Conservation (phyloP, 371 early-diverging fungal species). For the Vairimorpha necatrix region DNA sequence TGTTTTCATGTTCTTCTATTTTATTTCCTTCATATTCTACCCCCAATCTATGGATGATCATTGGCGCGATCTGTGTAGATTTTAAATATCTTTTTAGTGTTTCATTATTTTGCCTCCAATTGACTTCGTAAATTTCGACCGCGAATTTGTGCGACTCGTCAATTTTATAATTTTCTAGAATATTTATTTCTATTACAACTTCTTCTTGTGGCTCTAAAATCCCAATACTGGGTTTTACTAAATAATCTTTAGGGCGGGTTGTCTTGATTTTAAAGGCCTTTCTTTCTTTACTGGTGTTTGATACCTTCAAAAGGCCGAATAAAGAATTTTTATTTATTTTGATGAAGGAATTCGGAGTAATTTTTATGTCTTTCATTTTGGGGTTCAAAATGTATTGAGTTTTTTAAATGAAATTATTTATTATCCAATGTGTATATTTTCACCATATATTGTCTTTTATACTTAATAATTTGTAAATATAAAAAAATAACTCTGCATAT, state of each 20-base stretch:
- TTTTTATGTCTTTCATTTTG: conserved; percentile 12
- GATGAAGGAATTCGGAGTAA: conserved; percentile 14
- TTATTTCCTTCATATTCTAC: conserved; percentile 25
- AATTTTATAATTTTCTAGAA: conserved; percentile 9
- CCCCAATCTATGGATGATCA: conserved; percentile 11
- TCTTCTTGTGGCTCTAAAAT: conserved; percentile 68
- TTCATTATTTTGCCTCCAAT: conserved; percentile 34
- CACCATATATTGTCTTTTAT: no score
- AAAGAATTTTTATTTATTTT: conserved; percentile 17
- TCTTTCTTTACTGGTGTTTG: conserved; percentile 27
- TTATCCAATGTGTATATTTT: no score
- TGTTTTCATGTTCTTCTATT: no score
- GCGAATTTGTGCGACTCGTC: conserved; percentile 40
- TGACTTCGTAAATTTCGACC: conserved; percentile 49
- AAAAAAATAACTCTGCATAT: no score
- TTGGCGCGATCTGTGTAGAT: conserved; percentile 6
- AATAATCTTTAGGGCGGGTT: conserved; percentile 88
- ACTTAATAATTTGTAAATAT: no score
- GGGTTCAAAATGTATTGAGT: not conserved
- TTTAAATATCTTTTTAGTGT: conserved; percentile 43
- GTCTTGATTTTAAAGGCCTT: conserved; percentile 83
- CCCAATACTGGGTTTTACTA: conserved; percentile 86
- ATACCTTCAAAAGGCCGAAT: conserved; percentile 12
- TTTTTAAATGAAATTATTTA: no score
- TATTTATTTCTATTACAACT: conserved; percentile 28